Conservation (phyloP, 495 filamentous ascomycete genomes). For the Geoglossum glabrum region DNA sequence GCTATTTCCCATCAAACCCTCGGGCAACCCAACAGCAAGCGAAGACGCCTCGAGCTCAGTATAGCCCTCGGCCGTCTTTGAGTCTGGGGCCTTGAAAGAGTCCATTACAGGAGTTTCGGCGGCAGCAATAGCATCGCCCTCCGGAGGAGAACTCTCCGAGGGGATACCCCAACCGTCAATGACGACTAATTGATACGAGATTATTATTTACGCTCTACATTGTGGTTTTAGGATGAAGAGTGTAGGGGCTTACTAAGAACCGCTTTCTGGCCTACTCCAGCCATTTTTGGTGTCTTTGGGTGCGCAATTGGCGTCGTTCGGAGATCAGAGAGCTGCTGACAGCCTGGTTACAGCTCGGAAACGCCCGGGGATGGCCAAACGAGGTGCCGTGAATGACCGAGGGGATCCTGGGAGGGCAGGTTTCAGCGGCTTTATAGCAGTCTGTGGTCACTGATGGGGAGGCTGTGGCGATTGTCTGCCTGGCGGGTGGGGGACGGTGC, state of each 20-base stretch:
- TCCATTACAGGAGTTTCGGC: slow-evolving; percentile 89
- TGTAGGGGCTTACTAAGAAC: slow-evolving; percentile 59
- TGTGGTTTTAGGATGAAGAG: neutral
- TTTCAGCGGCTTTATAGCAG: neutral
- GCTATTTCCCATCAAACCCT: slow-evolving; percentile 96
- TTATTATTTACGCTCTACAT: neutral
- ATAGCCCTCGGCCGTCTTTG: slow-evolving; percentile 53
- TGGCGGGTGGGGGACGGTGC: neutral
- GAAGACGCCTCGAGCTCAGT: slow-evolving; percentile 89
- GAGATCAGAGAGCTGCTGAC: neutral
- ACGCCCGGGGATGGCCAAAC: neutral
- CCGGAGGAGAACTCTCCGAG: slow-evolving; percentile 47
- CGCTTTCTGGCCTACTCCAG: slow-evolving; percentile 71
- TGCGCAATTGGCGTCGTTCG: neutral
- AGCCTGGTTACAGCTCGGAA: neutral
- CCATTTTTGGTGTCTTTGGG: slow-evolving; percentile 30
- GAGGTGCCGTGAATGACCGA: neutral
- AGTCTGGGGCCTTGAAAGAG: slow-evolving; percentile 38
- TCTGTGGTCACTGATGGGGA: too few relatives aligned
- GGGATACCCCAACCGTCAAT: slow-evolving; percentile 98
- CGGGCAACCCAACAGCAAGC: slow-evolving; percentile 81
- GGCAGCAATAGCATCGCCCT: slow-evolving; percentile 86
- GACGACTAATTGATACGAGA: slow-evolving; percentile 45
- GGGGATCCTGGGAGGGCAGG: too few relatives aligned
- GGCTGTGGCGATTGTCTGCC: too few relatives aligned